These are phyloP conservation scores for Myriosclerotinia curreyana DNA, from an alignment of 2,329 filamentous ascomycete species.

Conservation along the genomic window DNA sequence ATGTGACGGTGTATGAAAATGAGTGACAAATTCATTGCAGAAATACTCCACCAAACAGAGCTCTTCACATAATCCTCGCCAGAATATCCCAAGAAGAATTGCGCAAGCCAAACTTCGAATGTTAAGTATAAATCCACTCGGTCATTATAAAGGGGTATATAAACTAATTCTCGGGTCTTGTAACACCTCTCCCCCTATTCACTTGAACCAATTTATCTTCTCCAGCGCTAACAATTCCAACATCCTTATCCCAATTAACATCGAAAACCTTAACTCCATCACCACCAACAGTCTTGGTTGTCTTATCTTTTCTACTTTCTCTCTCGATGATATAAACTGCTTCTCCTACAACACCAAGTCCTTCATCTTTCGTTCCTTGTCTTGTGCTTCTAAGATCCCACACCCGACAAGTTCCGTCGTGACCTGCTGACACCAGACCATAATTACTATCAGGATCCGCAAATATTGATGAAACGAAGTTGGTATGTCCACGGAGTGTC, in stretches of 20 bases:
- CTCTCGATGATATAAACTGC: conserved; percentile 72
- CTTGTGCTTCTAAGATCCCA: conserved; percentile 84
- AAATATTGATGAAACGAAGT: conserved; percentile 57
- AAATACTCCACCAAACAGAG: neutral
- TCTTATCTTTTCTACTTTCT: conserved; percentile 62
- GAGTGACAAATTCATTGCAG: neutral
- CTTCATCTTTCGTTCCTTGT: conserved; percentile 56
- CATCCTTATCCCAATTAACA: conserved; percentile 78
- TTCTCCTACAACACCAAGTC: conserved; percentile 63
- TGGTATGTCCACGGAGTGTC: conserved; percentile 87
- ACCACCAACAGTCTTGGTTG: conserved; percentile 64
- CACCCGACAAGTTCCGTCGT: conserved; percentile 87
- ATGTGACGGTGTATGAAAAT: too few species aligned
- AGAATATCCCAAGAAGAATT: neutral
- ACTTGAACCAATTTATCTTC: conserved; percentile 96
- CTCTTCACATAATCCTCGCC: neutral
- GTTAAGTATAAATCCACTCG: conserved; percentile 7
- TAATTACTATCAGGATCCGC: conserved; percentile 62
- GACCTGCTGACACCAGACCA: conserved; percentile 82
- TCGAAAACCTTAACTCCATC: conserved; percentile 88
- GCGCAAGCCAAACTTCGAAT: neutral
- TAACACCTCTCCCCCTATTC: conserved; percentile 50
- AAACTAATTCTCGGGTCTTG: conserved; percentile 27
- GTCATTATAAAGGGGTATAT: conserved; percentile 21
- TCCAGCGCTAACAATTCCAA: conserved; percentile 87